Conservation (phyloP, 352 stramenopile species). For the Achlya hypogyna region DNA sequence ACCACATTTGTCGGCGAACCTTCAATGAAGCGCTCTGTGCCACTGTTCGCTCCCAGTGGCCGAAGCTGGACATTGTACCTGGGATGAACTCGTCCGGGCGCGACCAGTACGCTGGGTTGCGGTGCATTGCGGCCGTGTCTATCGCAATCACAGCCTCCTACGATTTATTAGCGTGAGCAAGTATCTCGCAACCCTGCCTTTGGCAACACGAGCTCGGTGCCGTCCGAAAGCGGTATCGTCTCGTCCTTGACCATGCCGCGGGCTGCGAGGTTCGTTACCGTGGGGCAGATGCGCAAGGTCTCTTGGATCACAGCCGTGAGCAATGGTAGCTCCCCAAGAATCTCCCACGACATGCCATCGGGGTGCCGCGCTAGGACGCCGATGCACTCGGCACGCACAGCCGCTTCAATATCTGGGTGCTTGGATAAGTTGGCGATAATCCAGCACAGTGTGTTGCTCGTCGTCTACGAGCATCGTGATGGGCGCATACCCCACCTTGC, state of each 20-base stretch:
- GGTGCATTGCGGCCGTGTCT: slow-evolving; percentile 29
- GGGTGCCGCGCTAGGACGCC: slow-evolving; percentile 27
- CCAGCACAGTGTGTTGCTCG: neutral
- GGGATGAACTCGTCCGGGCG: slow-evolving; percentile 34
- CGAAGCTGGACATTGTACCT: neutral
- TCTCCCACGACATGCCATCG: slow-evolving; percentile 26
- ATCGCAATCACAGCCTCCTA: slow-evolving; percentile 26
- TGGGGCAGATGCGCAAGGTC: slow-evolving; percentile 33
- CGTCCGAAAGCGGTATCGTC: neutral
- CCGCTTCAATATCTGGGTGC: neutral
- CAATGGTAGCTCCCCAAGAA: slow-evolving; percentile 33
- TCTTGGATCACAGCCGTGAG: slow-evolving; percentile 35
- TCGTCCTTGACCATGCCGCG: slow-evolving; percentile 13
- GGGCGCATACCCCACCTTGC: no score
- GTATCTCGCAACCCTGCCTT: slow-evolving; percentile 16
- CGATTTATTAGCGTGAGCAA: slow-evolving; percentile 11
- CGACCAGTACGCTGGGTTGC: slow-evolving; percentile 33
- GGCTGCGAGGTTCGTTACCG: slow-evolving; percentile 26
- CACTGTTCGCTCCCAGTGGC: neutral
- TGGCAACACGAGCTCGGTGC: neutral
- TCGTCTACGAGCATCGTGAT: no score
- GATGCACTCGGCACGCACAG: slow-evolving; percentile 23
- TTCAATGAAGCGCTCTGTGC: slow-evolving; percentile 26
- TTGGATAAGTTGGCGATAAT: neutral
- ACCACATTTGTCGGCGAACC: neutral